A percentile compares a stretch with the other conserved stretches of the same genome.
Evolutionary conservation across 345 rosid genomes (phyloP).

Genomic region (Tarenaya hassleriana): DNA sequence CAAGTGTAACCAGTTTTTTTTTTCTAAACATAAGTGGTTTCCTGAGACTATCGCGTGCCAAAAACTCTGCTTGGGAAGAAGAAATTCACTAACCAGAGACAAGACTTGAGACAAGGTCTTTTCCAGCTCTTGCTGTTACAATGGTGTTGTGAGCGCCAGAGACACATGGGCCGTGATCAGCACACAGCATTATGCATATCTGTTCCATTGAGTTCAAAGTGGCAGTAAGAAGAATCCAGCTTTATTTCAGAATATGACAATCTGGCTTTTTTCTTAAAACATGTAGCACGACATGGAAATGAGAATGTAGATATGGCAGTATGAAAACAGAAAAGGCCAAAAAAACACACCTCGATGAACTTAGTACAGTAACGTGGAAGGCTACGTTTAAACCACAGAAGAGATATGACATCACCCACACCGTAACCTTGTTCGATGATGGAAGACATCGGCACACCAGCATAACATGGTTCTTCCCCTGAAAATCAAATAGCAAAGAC

Average conservation of each 20-base stretch:
- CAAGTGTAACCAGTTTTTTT: constrained; percentile 7
- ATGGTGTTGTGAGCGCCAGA: constrained; percentile 97
- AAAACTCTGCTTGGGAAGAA: neutral
- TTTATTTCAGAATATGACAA: constrained; percentile 6
- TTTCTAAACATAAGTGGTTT: neutral
- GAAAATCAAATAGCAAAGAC: constrained; percentile 16
- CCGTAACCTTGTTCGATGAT: constrained; percentile 87
- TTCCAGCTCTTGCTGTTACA: constrained; percentile 97
- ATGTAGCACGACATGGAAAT: neutral
- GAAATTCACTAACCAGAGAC: constrained; percentile 51
- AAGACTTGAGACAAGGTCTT: constrained; percentile 96
- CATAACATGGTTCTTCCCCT: constrained; percentile 99
- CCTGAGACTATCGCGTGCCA: neutral
- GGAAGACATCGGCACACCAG: constrained; percentile 97
- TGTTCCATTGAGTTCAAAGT: constrained; percentile 27
- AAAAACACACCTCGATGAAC: constrained; percentile 70
- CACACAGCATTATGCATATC: constrained; percentile 97
- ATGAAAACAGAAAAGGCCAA: neutral
- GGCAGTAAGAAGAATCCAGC: neutral
- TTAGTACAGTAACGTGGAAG: constrained; percentile 94
- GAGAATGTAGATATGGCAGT: neutral
- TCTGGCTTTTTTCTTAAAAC: neutral
- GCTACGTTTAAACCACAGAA: constrained; percentile 94
- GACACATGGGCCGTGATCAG: constrained; percentile 96
- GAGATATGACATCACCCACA: constrained; percentile 95